Evolutionary conservation across 2,329 filamentous ascomycete species (phyloP).

Genomic region (Trichoderma afroharzianum): DNA sequence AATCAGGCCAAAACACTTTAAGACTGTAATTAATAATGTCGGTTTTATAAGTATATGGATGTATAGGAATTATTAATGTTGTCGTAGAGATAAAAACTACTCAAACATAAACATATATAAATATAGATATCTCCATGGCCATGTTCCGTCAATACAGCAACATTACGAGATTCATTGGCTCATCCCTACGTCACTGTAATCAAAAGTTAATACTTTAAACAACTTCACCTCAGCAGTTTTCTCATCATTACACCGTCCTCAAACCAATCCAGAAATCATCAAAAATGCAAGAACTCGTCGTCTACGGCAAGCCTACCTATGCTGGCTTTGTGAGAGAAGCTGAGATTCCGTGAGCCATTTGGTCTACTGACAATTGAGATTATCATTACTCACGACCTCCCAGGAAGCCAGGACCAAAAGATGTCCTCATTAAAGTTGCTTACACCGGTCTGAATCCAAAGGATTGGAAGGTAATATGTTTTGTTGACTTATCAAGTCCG

Average conservation of each 20-base stretch:
- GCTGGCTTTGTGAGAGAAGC: background rate
- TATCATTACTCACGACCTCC: background rate
- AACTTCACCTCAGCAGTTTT: background rate
- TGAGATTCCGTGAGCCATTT: background rate
- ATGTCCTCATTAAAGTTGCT: slow-evolving; percentile 26
- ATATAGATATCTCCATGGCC: background rate
- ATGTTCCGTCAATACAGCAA: background rate
- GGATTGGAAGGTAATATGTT: slow-evolving; percentile 23
- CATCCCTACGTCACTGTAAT: background rate
- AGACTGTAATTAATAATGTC: background rate
- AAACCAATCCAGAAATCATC: too few species aligned
- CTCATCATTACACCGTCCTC: background rate
- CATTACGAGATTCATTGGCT: background rate
- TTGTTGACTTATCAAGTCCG: background rate
- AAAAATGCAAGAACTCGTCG: background rate
- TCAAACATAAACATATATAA: background rate
- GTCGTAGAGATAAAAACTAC: background rate
- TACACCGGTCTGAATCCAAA: slow-evolving; percentile 25
- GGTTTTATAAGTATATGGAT: background rate
- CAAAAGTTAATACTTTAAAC: background rate
- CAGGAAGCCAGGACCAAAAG: slow-evolving; percentile 7
- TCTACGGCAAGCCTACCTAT: background rate
- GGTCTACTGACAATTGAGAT: background rate
- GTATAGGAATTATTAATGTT: background rate
- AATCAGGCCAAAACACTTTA: background rate